These are phyloP conservation scores for Rhizopogon vinicolor DNA, from an alignment of 768 basidiomycete species.

Conservation along the genomic window DNA sequence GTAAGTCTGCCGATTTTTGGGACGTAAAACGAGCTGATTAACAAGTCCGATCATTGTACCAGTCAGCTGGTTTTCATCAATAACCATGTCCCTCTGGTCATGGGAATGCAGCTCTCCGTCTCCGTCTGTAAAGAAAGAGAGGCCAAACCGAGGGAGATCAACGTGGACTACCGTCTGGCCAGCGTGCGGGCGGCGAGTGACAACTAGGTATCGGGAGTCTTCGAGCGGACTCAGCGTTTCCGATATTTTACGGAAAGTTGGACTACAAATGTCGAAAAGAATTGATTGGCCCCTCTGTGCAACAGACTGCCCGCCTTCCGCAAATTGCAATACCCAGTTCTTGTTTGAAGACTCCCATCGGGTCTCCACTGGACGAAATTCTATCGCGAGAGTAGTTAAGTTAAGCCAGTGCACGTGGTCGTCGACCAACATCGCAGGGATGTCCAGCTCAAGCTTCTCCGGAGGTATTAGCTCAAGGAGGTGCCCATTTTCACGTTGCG, in stretches of 20 bases:
- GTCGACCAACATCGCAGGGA: conserved; percentile 14
- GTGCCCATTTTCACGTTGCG: neutral
- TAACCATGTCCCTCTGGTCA: conserved; percentile 32
- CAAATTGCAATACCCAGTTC: conserved; percentile 12
- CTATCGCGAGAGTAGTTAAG: conserved; percentile 6
- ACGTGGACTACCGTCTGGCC: conserved; percentile 13
- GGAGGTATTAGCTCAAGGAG: conserved; percentile 15
- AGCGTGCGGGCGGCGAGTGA: conserved; percentile 4
- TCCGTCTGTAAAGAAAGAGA: conserved; percentile 32
- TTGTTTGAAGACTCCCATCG: conserved; percentile 10
- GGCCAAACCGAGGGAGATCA: conserved; percentile 28
- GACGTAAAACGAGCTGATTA: conserved; percentile 31
- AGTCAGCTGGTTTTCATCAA: conserved; percentile 31
- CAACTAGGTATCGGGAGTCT: conserved; percentile 7
- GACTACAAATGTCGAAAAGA: conserved; percentile 16
- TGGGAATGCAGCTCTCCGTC: conserved; percentile 27
- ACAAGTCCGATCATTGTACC: conserved; percentile 38
- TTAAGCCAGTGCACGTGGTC: conserved; percentile 20
- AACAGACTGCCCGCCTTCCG: neutral
- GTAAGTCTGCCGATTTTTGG: conserved; percentile 5
- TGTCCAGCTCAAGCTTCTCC: conserved; percentile 9
- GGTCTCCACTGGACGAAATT: conserved; percentile 13
- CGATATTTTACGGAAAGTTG: conserved; percentile 13
- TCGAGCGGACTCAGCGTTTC: conserved; percentile 11
- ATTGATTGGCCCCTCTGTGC: neutral